These are phyloP conservation scores for Globisporangium camurandrum DNA, from an alignment of 352 stramenopile genomes.

Conservation along the genomic window DNA sequence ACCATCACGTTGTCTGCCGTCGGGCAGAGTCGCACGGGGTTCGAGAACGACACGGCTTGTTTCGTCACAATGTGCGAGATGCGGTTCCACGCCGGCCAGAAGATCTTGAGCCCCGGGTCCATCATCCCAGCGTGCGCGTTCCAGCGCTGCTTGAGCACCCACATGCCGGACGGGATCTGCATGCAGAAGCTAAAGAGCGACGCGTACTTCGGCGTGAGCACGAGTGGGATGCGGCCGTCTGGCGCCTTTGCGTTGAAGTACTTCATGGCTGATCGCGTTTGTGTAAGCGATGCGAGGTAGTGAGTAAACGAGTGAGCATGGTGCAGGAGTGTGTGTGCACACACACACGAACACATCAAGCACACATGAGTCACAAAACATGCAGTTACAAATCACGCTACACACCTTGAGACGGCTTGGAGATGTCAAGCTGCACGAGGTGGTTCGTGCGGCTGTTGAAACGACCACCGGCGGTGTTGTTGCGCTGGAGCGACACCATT, in stretches of 20 bases:
- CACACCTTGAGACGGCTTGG: conserved; percentile 1
- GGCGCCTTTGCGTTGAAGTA: conserved; percentile 50
- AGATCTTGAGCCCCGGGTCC: conserved; percentile 67
- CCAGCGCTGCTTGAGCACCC: conserved; percentile 84
- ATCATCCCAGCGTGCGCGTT: conserved; percentile 74
- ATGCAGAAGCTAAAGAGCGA: conserved; percentile 45
- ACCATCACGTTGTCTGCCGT: conserved; percentile 87
- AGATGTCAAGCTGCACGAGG: conserved; percentile 4
- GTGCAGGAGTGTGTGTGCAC: no score
- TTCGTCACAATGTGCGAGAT: conserved; percentile 86
- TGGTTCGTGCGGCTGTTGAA: conserved; percentile 1
- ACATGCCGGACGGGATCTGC: conserved; percentile 58
- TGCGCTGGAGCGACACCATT: background rate
- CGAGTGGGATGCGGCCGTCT: conserved; percentile 54
- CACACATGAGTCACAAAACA: no score
- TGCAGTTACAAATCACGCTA: no score
- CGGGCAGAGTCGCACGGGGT: conserved; percentile 57
- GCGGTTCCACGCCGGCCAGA: conserved; percentile 73
- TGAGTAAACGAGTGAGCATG: no score
- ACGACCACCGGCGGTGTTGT: background rate
- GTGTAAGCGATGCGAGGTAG: no score
- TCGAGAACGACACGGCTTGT: conserved; percentile 77
- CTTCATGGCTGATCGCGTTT: conserved; percentile 27
- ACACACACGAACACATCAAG: no score
- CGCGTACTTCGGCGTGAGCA: conserved; percentile 51